These are phyloP conservation scores for Ustilago hordei DNA, from an alignment of 1,284 basidiomycete species.

Conservation along the genomic window DNA sequence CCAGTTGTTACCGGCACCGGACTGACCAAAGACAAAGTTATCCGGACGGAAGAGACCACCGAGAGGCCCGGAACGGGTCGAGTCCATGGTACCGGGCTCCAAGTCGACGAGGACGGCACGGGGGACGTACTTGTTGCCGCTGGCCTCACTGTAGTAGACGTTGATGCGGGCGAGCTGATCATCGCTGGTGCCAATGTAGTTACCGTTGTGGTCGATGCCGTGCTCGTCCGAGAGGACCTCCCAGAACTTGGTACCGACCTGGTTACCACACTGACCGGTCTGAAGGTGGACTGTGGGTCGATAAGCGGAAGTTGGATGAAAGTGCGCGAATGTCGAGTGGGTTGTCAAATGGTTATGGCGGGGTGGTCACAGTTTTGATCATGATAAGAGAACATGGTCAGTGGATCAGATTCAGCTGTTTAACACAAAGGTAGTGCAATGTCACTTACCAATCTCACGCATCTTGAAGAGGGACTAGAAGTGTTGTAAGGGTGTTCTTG, in stretches of 20 bases:
- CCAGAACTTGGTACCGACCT: slow-evolving; percentile 90
- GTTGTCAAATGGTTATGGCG: background rate
- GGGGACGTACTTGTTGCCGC: slow-evolving; percentile 83
- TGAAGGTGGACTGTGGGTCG: slow-evolving; percentile 65
- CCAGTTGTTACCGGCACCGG: slow-evolving; percentile 89
- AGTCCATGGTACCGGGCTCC: slow-evolving; percentile 88
- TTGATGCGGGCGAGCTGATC: slow-evolving; percentile 96
- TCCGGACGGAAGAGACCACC: slow-evolving; percentile 87
- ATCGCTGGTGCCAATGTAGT: slow-evolving; percentile 89
- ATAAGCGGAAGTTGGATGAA: background rate
- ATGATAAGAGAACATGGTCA: slow-evolving; percentile 9
- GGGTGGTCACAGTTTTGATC: background rate
- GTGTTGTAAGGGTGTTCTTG: slow-evolving; percentile 26
- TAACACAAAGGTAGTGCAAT: too few relatives aligned
- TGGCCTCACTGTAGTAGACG: slow-evolving; percentile 69
- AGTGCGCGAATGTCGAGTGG: background rate
- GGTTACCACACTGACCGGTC: slow-evolving; percentile 70
- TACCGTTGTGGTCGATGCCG: slow-evolving; percentile 89
- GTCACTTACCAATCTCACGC: slow-evolving; percentile 57
- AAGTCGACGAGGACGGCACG: slow-evolving; percentile 91
- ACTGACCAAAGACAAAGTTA: slow-evolving; percentile 77
- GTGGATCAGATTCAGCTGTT: background rate
- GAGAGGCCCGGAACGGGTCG: slow-evolving; percentile 75
- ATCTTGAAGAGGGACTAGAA: slow-evolving; percentile 47
- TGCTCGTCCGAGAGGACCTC: slow-evolving; percentile 96